Base-by-base conservation (phyloP, 192 early-diverging fungal genomes). In the Linnemannia exigua region DNA sequence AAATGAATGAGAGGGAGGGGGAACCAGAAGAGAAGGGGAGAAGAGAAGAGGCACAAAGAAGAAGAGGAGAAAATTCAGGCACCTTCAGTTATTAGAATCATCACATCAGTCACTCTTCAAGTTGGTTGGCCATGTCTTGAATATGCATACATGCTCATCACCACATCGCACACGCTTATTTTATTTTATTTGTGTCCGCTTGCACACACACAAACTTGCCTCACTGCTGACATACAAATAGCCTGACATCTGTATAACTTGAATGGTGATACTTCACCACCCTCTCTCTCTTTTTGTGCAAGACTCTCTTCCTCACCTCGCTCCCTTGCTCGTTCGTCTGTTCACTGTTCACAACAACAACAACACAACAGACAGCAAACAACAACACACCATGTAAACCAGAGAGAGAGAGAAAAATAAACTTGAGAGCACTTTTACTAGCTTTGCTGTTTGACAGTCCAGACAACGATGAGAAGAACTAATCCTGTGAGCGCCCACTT, bases 21-120 rank as follows among this genome's bases (percentile, higher is more conserved):
- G 79, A 74, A 72, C 72, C 41, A 11, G 72, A n/a, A 51, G 63
- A 28, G 44, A 19, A 67, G 47, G 51, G 54, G 36, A 41, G 36
- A 46, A 70, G 25, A 33, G 61, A 47, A 5, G 75, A 63, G 28
- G 58, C 9, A 63, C 25, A 63, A 63, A 63, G 28, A 31, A 61
- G 25, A 61, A 63, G 58, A 63, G 25, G 8, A 54, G 12, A 54
- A 54, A 58, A 63, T 63, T 63, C 58, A 63, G 58, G 58, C 58
- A 63, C 58, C 58, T 31, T 63, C 58, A 31, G 58, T 63, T 63
- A 3, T 28, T 63, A 31, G 25, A 31, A 9, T 15, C 14, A 50
- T 16, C 41, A 6, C 41, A 44, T 44, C 41, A 6, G 41, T 44
- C 3, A 44, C 41, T 44, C 3, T 44, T 6, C 41, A 6, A n/a